Evolutionary conservation across 2,329 filamentous ascomycete genomes (phyloP).

Genomic region (Talaromyces sp.): DNA sequence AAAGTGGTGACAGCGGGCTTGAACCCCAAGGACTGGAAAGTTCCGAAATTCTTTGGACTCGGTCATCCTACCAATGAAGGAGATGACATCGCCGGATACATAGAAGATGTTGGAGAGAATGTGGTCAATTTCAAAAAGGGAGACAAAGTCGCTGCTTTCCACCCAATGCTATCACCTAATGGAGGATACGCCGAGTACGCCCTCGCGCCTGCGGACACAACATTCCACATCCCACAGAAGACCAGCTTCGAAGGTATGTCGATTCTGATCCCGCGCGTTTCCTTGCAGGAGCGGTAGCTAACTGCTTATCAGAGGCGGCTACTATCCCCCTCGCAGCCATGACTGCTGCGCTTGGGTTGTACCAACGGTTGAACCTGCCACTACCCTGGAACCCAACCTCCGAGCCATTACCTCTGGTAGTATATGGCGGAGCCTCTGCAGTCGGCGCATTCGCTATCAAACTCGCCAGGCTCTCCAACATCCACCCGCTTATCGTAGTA

Average conservation of each 20-base stretch:
- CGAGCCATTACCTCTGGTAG: conserved; percentile 43
- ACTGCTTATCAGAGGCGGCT: conserved; percentile 49
- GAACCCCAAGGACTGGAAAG: conserved; percentile 56
- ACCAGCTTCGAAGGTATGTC: conserved; percentile 55
- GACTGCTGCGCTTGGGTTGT: conserved; percentile 58
- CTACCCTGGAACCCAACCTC: conserved; percentile 50
- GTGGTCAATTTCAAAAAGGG: conserved; percentile 59
- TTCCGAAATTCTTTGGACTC: conserved; percentile 8
- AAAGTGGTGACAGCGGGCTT: conserved; percentile 45
- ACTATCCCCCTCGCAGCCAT: conserved; percentile 60
- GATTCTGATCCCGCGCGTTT: not conserved
- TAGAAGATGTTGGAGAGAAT: conserved; percentile 54
- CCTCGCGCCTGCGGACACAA: conserved; percentile 55
- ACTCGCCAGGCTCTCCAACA: conserved; percentile 56
- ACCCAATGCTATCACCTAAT: conserved; percentile 53
- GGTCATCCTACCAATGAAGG: conserved; percentile 43
- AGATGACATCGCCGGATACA: conserved; percentile 56
- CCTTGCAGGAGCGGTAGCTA: not conserved
- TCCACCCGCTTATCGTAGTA: conserved; percentile 65
- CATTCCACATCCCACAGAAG: conserved; percentile 56
- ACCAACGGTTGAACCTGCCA: conserved; percentile 51
- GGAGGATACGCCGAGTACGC: conserved; percentile 63
- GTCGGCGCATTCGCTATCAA: conserved; percentile 64
- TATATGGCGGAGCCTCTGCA: conserved; percentile 53
- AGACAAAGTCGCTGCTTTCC: conserved; percentile 56